Evolutionary conservation across 1,284 basidiomycete genomes (phyloP).

Genomic region (Marasmius sp.): DNA sequence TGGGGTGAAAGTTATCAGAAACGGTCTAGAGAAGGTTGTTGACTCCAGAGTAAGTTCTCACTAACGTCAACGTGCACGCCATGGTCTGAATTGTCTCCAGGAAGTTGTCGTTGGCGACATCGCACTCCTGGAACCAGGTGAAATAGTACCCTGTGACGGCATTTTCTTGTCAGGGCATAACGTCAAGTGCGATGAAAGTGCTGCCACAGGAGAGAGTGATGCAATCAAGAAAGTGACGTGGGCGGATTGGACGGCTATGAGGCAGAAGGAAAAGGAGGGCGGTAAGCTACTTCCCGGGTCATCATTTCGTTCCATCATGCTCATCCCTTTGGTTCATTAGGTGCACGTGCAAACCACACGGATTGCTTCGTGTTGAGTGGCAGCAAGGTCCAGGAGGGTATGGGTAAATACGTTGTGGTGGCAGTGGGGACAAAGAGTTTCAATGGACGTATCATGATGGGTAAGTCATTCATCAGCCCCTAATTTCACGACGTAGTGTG

Average conservation of each 20-base stretch:
- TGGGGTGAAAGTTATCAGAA: slow-evolving; percentile 87
- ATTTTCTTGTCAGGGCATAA: slow-evolving; percentile 92
- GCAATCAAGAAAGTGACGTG: slow-evolving; percentile 89
- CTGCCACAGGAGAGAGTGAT: slow-evolving; percentile 95
- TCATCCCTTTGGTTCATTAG: not conserved
- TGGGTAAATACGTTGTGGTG: slow-evolving; percentile 90
- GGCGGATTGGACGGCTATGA: slow-evolving; percentile 66
- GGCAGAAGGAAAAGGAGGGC: slow-evolving; percentile 26
- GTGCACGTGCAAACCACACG: slow-evolving; percentile 46
- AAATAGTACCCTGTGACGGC: slow-evolving; percentile 94
- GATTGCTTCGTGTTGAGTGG: slow-evolving; percentile 96
- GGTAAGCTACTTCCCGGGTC: slow-evolving; percentile 10
- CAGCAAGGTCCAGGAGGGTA: slow-evolving; percentile 94
- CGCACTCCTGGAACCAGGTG: slow-evolving; percentile 90
- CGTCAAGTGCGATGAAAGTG: slow-evolving; percentile 95
- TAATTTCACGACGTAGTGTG: not conserved
- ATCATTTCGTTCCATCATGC: not conserved
- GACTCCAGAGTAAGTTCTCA: slow-evolving; percentile 66
- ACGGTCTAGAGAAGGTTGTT: slow-evolving; percentile 77
- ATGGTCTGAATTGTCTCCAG: slow-evolving; percentile 31
- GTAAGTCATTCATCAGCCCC: slow-evolving; percentile 43
- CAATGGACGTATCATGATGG: slow-evolving; percentile 96
- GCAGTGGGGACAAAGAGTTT: slow-evolving; percentile 92
- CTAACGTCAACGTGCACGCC: not conserved
- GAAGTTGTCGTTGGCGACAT: slow-evolving; percentile 95